Evolutionary conservation across 139 green algal genomes (phyloP).

Genomic region (Micractinium conductrix): DNA sequence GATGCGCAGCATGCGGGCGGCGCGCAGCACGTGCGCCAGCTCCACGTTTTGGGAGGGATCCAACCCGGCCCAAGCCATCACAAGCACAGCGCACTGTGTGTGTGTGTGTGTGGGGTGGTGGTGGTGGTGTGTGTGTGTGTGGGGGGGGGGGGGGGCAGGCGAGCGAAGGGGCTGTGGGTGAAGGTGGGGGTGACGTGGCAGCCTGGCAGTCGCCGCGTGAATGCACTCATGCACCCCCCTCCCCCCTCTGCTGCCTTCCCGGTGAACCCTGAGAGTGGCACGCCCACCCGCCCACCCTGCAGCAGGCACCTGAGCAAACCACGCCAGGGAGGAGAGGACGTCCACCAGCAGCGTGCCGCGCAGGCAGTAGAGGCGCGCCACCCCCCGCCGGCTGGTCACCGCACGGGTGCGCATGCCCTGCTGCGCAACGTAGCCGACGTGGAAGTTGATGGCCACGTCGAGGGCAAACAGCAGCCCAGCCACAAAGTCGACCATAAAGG

Average conservation of each 20-base stretch:
- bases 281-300: no score
- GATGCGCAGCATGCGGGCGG: slow-evolving; percentile 19
- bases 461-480: neutral
- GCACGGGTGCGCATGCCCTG: slow-evolving; percentile 1
- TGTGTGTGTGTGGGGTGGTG: no score
- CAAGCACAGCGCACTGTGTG: neutral
- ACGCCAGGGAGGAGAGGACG: neutral
- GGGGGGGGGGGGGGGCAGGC: no score
- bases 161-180: no score
- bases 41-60: neutral
- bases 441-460: neutral
- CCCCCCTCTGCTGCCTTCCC: no score
- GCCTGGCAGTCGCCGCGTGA: no score
- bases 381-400: neutral
- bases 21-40: slow-evolving; percentile 2
- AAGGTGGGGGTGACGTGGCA: no score
- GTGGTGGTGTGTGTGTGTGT: no score
- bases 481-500: slow-evolving; percentile 3
- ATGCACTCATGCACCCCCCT: no score
- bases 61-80: neutral
- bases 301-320: slow-evolving; percentile 10
- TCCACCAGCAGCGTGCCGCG: slow-evolving; percentile 9
- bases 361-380: neutral
- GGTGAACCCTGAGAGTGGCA: no score
- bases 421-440: neutral